Evolutionary conservation across 345 rosid species (phyloP), one percentile per base, ranked within the genome.

Genomic region (Eucalyptus sp.): DNA sequence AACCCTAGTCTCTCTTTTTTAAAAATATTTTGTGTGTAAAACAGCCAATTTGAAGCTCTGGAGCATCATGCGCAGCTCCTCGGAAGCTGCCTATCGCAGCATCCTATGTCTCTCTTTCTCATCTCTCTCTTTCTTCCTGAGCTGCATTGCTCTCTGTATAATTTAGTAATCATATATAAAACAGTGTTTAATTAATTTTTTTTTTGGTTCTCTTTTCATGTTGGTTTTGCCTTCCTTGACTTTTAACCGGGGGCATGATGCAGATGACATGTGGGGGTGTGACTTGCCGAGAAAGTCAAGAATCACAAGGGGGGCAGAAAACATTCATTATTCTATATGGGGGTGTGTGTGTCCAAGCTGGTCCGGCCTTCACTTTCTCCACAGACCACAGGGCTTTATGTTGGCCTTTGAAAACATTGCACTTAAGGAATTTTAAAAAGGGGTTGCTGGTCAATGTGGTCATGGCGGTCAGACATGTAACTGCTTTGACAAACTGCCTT

Each of bases 271-370:
- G 87, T 33, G 49, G 88, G 68, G 49, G 49, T 86, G 86, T 86
- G 91, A 79, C 93, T 93, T 86, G 90, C 56, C 20, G 56, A 24
- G 87, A 46, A 92, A 89, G 94, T 80, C 88, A 90, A 37, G 60
- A 29, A 51, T 50, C 58, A 50, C 87, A 86, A 52, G 46, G 58
- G 58, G 41, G 41, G 25, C 87, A 51, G 37, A 52, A 13, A 11
- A 41, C 84, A 22, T 76, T 76, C 84, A 76, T 76, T 76, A 76
- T 41, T 76, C 48, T 37, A 20, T n/a, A 76, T 11, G 6, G 41
- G 24, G 29, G 15, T 6, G 49, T 41, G 88, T 41, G 76, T 12
- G 46, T 86, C 88, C 88, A 54, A 56, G 76, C 76, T 58, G 76
- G 88, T 86, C 88, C 43, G 48, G 43, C 68, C 62, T 64, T 87